Conservation (phyloP, 1,284 basidiomycete genomes). For the Ceratobasidium sp. region DNA sequence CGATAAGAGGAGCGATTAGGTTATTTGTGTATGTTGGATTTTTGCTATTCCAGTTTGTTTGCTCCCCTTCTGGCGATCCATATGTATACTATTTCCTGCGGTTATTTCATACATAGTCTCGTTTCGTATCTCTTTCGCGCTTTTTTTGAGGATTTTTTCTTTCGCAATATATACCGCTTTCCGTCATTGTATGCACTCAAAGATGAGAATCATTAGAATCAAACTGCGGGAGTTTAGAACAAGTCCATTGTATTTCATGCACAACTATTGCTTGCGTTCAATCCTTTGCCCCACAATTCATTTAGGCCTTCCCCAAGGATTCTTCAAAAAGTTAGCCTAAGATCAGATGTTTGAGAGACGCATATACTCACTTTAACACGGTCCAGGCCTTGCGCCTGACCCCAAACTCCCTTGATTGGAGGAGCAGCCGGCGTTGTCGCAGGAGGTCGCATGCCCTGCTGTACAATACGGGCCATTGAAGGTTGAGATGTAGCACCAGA, state of each 20-base stretch:
- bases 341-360: background rate
- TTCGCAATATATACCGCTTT: slow-evolving; percentile 16
- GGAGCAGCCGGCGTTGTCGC: background rate
- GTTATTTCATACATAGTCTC: slow-evolving; percentile 11
- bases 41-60: background rate
- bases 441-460: background rate
- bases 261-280: background rate
- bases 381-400: background rate
- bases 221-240: background rate
- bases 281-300: background rate
- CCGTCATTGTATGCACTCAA: background rate
- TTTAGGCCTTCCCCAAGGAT: background rate
- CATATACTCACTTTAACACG: slow-evolving; percentile 24
- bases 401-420: background rate
- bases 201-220: background rate
- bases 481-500: too few species aligned
- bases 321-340: background rate
- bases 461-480: background rate
- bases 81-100: slow-evolving; percentile 31
- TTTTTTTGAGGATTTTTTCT: background rate
- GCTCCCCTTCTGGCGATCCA: background rate
- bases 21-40: background rate
- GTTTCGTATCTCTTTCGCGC: background rate
- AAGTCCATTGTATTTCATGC: background rate
- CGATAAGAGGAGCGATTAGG: slow-evolving; percentile 7